Evolutionary conservation across 2,329 filamentous ascomycete genomes (phyloP).

Genomic region (Pseudocercospora fijiensis): DNA sequence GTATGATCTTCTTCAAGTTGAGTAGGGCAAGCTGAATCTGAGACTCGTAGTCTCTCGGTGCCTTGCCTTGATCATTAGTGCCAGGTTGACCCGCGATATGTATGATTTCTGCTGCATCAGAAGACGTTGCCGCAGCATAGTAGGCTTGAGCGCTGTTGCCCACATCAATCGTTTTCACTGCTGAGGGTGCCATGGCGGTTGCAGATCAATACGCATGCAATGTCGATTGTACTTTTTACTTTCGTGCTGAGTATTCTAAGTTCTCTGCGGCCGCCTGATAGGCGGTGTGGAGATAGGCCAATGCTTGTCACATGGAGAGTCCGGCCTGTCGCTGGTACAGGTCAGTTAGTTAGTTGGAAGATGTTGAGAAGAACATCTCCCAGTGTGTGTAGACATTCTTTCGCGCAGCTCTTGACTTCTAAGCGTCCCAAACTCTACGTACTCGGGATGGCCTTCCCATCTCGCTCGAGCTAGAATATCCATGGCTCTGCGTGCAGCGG

Average conservation of each 20-base stretch:
- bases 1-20: conserved; percentile 6
- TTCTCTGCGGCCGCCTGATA: neutral
- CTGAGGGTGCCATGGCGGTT: conserved; percentile 36
- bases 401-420: neutral
- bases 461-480: neutral
- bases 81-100: conserved; percentile 12
- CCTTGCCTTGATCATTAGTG: conserved; percentile 8
- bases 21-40: conserved; percentile 10
- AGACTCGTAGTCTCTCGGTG: conserved; percentile 4
- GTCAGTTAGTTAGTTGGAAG: too few species aligned
- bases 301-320: neutral
- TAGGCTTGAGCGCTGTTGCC: conserved; percentile 9
- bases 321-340: neutral
- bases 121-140: conserved; percentile 12
- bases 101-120: conserved; percentile 6
- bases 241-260: neutral
- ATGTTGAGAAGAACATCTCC: too few species aligned
- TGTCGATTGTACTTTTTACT: neutral
- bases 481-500: neutral
- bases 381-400: neutral
- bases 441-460: neutral
- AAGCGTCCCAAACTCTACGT: neutral
- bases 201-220: neutral
- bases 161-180: conserved; percentile 10
- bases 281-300: neutral